These are phyloP conservation scores for Paulownia fortunei DNA, from an alignment of 257 asterid genomes.

Conservation along the genomic window DNA sequence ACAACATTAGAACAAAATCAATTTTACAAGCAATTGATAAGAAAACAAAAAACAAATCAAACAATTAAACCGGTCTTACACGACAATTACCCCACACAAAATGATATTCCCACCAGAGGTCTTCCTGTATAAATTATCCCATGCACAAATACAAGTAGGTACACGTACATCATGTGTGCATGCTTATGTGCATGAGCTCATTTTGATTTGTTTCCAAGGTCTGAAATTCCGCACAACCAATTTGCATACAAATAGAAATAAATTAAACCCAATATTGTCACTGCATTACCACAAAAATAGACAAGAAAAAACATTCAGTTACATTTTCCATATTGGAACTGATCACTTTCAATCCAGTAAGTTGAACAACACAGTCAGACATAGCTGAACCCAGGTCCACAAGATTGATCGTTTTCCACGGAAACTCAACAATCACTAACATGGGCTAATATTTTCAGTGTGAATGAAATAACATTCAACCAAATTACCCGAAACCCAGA, in stretches of 20 bases:
- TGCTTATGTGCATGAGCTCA: conserved; percentile 7
- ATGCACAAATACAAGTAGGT: conserved; percentile 18
- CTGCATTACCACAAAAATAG: background rate
- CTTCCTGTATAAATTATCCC: background rate
- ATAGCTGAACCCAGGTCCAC: conserved; percentile 30
- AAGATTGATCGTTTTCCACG: conserved; percentile 22
- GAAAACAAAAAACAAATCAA: background rate
- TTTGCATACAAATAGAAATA: conserved; percentile 15
- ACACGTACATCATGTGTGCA: background rate
- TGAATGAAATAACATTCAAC: too few species aligned
- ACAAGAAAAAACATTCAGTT: background rate
- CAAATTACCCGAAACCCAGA: conserved; percentile 24
- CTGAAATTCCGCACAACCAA: background rate
- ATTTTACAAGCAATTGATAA: background rate
- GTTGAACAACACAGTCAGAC: background rate
- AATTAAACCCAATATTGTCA: background rate
- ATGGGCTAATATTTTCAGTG: background rate
- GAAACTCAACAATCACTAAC: background rate
- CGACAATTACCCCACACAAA: background rate
- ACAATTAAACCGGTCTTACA: conserved; percentile 1
- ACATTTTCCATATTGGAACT: conserved; percentile 1
- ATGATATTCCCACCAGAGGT: background rate
- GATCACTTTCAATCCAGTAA: conserved; percentile 24
- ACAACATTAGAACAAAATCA: background rate
- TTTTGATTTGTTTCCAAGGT: background rate